Evolutionary conservation across 208 protist species (phyloP).

Genomic region (Trypanosoma cruzi): DNA sequence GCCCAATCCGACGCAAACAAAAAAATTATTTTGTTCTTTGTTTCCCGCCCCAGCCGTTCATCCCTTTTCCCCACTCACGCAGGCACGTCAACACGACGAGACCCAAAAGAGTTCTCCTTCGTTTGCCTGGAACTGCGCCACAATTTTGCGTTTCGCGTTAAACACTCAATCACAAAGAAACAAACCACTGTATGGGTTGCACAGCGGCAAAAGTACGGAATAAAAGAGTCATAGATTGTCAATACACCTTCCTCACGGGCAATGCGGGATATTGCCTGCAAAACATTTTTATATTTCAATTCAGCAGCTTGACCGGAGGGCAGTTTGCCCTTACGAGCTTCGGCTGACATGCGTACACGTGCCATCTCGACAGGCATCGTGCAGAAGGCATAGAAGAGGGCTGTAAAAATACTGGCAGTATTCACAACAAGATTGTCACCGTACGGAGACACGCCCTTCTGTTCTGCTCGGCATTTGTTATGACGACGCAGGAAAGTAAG

Average conservation of each 20-base stretch:
- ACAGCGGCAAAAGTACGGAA: constrained; percentile 91
- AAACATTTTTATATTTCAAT: constrained; percentile 69
- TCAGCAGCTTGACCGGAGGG: constrained; percentile 1
- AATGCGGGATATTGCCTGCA: constrained; percentile 82
- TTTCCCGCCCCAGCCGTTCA: not conserved
- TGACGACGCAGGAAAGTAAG: constrained; percentile 61
- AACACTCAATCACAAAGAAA: constrained; percentile 92
- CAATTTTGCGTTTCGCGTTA: constrained; percentile 40
- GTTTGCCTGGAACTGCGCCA: constrained; percentile 26
- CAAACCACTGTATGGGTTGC: constrained; percentile 87
- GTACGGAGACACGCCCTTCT: constrained; percentile 25
- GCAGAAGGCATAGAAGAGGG: constrained; percentile 80
- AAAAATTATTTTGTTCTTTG: not conserved
- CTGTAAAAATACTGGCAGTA: constrained; percentile 77
- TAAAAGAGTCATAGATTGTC: constrained; percentile 84
- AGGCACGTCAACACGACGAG: not conserved
- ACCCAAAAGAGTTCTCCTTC: not conserved
- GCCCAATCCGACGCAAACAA: too few relatives aligned
- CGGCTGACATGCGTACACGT: constrained; percentile 87
- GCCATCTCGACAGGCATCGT: constrained; percentile 93
- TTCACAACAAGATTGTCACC: constrained; percentile 82
- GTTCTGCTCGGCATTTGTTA: constrained; percentile 38
- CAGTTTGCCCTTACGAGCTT: constrained; percentile 59
- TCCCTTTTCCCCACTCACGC: not conserved
- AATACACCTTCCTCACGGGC: constrained; percentile 75